These are phyloP conservation scores for Scleroderma citrinum DNA, from an alignment of 768 basidiomycete genomes.

Conservation along the genomic window DNA sequence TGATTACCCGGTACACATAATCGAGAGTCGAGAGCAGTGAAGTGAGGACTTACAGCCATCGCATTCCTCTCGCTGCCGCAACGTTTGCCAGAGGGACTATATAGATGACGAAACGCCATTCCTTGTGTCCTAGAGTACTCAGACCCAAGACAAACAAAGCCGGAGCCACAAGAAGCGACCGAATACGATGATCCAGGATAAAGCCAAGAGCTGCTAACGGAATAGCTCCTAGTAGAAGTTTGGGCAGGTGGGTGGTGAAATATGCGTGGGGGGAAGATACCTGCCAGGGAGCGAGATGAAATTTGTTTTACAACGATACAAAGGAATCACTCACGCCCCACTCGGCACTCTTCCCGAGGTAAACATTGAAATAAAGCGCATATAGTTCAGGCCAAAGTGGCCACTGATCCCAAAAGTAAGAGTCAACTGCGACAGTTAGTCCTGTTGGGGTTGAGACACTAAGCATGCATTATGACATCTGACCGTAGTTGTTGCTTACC, in stretches of 20 bases:
- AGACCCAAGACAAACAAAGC: conserved; percentile 53
- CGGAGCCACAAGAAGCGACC: conserved; percentile 46
- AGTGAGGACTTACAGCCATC: conserved; percentile 50
- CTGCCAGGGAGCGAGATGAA: conserved; percentile 32
- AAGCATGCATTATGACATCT: not conserved
- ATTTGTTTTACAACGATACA: not conserved
- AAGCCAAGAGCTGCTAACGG: conserved; percentile 57
- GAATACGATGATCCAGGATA: conserved; percentile 42
- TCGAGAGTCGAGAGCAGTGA: conserved; percentile 1
- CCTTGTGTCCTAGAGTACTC: conserved; percentile 85
- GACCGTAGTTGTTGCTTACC: conserved; percentile 33
- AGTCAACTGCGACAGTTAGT: conserved; percentile 64
- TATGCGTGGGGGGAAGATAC: conserved; percentile 67
- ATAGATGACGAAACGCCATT: conserved; percentile 96
- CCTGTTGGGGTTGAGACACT: conserved; percentile 31
- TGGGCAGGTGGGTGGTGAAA: conserved; percentile 64
- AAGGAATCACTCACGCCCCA: conserved; percentile 74
- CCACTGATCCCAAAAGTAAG: conserved; percentile 74
- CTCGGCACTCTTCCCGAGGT: conserved; percentile 77
- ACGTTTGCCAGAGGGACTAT: conserved; percentile 77
- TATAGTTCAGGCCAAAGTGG: conserved; percentile 85
- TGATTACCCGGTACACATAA: not conserved
- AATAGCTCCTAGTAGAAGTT: conserved; percentile 60
- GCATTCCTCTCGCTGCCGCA: conserved; percentile 62
- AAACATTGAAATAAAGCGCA: conserved; percentile 78